Conservation (phyloP, 495 filamentous ascomycete genomes). For the Oidiodendron maius region DNA sequence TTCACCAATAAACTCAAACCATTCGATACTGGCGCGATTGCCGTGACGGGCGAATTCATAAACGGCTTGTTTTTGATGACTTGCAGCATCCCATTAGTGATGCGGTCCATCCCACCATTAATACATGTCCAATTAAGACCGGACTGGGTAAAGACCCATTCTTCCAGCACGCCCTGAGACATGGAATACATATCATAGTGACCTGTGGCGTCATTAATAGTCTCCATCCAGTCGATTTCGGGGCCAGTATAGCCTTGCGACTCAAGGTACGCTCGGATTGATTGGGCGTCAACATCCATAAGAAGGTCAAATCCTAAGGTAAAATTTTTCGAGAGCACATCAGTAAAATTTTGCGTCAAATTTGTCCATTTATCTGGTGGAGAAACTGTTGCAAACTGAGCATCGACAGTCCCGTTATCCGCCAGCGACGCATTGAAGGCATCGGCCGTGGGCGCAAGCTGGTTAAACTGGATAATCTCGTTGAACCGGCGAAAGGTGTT, state of each 20-base stretch:
- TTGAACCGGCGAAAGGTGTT: background rate
- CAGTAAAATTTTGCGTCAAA: background rate
- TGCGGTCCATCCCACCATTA: background rate
- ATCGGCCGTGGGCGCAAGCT: background rate
- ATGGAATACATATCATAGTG: background rate
- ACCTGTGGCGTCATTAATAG: background rate
- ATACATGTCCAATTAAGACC: background rate
- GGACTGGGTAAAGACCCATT: background rate
- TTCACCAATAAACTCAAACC: background rate
- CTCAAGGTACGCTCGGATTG: background rate
- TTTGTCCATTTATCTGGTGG: background rate
- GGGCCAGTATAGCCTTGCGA: background rate
- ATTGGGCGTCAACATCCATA: background rate
- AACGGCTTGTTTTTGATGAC: background rate
- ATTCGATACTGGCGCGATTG: background rate
- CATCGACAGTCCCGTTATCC: background rate
- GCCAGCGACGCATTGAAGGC: background rate
- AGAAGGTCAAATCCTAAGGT: background rate
- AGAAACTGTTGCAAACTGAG: background rate
- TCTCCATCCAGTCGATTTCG: background rate
- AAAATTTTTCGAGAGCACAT: background rate
- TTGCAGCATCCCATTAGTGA: background rate
- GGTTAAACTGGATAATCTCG: background rate
- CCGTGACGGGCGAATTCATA: background rate
- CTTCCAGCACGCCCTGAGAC: background rate